Percentiles rank a stretch among this genome's conserved stretches.
Evolutionary conservation across 768 basidiomycete species (phyloP).

Genomic region (Pulveroboletus frians): DNA sequence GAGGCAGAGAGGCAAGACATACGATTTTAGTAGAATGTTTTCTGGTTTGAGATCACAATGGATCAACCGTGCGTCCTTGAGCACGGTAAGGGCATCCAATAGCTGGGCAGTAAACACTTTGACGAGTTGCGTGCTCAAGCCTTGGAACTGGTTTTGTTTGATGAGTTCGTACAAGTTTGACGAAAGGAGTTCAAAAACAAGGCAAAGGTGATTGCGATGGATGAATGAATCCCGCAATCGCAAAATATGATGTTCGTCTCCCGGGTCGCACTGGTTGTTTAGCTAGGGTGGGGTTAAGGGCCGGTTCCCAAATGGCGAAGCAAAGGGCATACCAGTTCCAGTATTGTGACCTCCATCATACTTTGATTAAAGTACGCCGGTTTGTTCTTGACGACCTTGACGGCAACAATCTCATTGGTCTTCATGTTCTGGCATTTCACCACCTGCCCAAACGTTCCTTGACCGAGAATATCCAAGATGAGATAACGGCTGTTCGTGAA

Average conservation of each 20-base stretch:
- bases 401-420: constrained; percentile 96
- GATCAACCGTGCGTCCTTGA: constrained; percentile 94
- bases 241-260: constrained; percentile 95
- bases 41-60: constrained; percentile 99
- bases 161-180: constrained; percentile 99
- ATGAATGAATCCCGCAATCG: constrained; percentile 95
- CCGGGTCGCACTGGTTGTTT: constrained; percentile 89
- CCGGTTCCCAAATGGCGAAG: neutral
- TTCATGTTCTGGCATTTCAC: constrained; percentile 99
- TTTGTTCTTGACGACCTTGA: constrained; percentile 99
- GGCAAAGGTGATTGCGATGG: constrained; percentile 92
- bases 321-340: constrained; percentile 77
- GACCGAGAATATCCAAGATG: constrained; percentile 96
- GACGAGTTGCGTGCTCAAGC: constrained; percentile 92
- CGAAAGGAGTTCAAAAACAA: constrained; percentile 95
- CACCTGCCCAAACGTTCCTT: constrained; percentile 98
- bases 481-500: constrained; percentile 62
- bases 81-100: constrained; percentile 83
- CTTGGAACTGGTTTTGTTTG: constrained; percentile 99
- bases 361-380: constrained; percentile 99
- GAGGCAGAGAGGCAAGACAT: constrained; percentile 14
- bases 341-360: constrained; percentile 99
- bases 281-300: constrained; percentile 46
- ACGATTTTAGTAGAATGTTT: constrained; percentile 97
- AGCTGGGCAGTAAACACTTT: constrained; percentile 98